Evolutionary conservation across 2,329 filamentous ascomycete species (phyloP).

Genomic region (Penicillium sp.): DNA sequence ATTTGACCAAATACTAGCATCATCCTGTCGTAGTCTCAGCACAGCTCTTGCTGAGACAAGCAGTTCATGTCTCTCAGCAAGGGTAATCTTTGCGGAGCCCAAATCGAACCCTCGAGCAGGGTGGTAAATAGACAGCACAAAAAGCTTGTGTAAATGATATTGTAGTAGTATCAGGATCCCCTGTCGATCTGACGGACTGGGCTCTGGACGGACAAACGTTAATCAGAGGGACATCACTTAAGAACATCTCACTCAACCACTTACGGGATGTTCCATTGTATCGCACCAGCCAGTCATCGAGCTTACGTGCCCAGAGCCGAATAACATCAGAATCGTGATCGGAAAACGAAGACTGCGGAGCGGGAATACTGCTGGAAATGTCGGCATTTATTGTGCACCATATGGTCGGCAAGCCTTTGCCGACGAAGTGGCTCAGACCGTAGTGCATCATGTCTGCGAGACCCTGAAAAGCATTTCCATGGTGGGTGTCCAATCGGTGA

Average conservation of each 20-base stretch:
- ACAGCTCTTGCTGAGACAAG: constrained; percentile 35
- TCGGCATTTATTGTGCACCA: constrained; percentile 32
- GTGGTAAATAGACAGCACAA: constrained; percentile 35
- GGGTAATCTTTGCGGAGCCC: constrained; percentile 29
- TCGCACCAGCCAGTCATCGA: constrained; percentile 34
- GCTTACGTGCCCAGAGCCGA: constrained; percentile 30
- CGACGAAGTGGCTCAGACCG: constrained; percentile 34
- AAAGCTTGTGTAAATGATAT: constrained; percentile 35
- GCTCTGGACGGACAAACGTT: constrained; percentile 15
- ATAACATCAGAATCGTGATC: constrained; percentile 32
- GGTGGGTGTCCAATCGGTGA: constrained; percentile 22
- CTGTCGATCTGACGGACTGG: constrained; percentile 31
- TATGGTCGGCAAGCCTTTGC: constrained; percentile 31
- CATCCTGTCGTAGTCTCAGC: constrained; percentile 30
- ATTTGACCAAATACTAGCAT: constrained; percentile 36
- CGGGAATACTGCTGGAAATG: constrained; percentile 11
- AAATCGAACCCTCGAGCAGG: constrained; percentile 34
- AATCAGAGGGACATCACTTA: not conserved
- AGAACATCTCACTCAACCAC: not conserved
- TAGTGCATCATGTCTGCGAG: constrained; percentile 35
- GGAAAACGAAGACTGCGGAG: constrained; percentile 26
- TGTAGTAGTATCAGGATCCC: constrained; percentile 35
- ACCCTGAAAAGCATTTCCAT: constrained; percentile 30
- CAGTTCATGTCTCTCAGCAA: constrained; percentile 31
- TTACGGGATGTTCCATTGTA: constrained; percentile 34